A percentile compares a stretch with the other conserved stretches of the same genome.
These are phyloP conservation scores for Yamagishiella unicocca DNA, from an alignment of 139 green algal species.

Conservation along the genomic window DNA sequence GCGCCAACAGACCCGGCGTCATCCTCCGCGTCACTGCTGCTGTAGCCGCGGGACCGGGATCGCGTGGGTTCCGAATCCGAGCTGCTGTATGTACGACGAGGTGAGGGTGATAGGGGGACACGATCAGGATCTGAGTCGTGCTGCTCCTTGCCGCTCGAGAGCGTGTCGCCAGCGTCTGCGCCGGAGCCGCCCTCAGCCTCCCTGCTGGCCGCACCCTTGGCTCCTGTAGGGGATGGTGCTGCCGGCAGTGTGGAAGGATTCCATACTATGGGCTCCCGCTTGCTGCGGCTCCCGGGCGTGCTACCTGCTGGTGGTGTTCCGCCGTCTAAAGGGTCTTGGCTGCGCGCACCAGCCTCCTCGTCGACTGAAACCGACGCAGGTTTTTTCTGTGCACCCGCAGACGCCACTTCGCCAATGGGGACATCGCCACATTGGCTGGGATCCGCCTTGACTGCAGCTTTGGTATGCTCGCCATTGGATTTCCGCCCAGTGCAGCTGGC, in stretches of 20 bases:
- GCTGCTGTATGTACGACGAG: background rate
- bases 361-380: too few species aligned
- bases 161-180: too few species aligned
- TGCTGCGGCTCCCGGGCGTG: background rate
- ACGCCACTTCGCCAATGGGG: too few species aligned
- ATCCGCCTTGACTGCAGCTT: too few species aligned
- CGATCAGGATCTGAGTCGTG: background rate
- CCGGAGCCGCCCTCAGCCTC: background rate
- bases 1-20: background rate
- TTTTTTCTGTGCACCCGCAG: too few species aligned
- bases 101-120: constrained; percentile 17
- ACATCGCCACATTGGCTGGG: too few species aligned
- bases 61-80: constrained; percentile 41
- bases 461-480: too few species aligned
- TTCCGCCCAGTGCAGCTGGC: background rate
- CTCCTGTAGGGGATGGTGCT: background rate
- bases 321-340: background rate
- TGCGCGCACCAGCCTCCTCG: background rate
- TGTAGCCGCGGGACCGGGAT: constrained; percentile 37
- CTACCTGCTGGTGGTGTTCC: background rate
- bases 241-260: background rate
- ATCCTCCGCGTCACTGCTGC: constrained; percentile 28
- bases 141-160: background rate
- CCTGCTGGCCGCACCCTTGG: background rate
- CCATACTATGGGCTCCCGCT: constrained; percentile 39